phyloP scores from a whole-genome alignment of 345 rosid species.

The Arabidopsis arenosa region DNA sequence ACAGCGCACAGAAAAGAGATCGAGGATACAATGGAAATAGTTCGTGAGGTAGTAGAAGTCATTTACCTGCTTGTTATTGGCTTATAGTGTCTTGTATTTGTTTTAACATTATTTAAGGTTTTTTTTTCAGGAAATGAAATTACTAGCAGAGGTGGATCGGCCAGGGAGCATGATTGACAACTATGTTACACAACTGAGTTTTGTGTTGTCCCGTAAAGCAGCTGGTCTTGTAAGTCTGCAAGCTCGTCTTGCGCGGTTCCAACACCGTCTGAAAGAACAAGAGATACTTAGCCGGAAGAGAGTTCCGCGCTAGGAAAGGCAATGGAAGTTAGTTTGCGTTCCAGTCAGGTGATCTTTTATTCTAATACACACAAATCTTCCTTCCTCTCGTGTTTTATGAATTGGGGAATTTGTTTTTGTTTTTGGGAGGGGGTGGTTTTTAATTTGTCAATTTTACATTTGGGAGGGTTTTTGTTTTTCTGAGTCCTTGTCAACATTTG shows the following conservation, averaged over 20 bases:
- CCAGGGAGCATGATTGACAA: constrained; percentile 96
- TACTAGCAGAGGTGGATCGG: constrained; percentile 89
- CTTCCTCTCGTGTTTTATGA: constrained; percentile 35
- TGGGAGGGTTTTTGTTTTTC: constrained; percentile 2
- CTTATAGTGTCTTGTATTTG: background rate
- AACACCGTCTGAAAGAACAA: constrained; percentile 91
- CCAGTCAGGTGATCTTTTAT: constrained; percentile 25
- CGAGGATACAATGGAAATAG: constrained; percentile 99
- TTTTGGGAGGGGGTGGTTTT: background rate
- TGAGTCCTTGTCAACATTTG: constrained; percentile 28
- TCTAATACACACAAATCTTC: constrained; percentile 37
- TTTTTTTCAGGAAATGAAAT: constrained; percentile 83
- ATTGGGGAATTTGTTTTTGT: constrained; percentile 28
- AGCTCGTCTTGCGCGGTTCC: constrained; percentile 96
- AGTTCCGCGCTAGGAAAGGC: constrained; percentile 52
- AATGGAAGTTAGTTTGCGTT: constrained; percentile 15
- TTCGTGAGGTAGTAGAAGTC: constrained; percentile 74
- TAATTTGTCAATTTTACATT: constrained; percentile 25
- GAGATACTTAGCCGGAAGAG: constrained; percentile 92
- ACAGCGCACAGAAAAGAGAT: constrained; percentile 97
- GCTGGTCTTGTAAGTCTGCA: constrained; percentile 91
- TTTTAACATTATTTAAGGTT: background rate
- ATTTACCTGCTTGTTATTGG: background rate
- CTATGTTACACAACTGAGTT: constrained; percentile 86
- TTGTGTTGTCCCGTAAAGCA: constrained; percentile 96